Conservation (phyloP, 768 basidiomycete species). For the Candolleomyces eurysporus region DNA sequence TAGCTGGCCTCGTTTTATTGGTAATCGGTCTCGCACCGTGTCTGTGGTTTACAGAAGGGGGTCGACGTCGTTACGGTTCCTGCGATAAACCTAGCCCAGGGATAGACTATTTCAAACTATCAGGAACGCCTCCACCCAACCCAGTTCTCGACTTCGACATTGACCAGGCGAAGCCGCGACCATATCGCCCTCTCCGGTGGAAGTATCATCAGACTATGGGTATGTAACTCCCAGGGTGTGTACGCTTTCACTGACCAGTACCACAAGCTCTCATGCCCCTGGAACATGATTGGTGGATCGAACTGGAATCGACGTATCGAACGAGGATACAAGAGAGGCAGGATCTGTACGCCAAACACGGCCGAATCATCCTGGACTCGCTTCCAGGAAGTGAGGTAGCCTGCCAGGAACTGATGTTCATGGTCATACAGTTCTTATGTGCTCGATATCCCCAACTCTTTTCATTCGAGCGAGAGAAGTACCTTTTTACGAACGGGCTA, state of each 20-base stretch:
- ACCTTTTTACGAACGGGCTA: conserved; percentile 42
- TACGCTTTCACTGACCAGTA: neutral
- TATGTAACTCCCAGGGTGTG: conserved; percentile 18
- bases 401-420: conserved; percentile 52
- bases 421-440: conserved; percentile 55
- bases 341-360: conserved; percentile 35
- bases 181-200: conserved; percentile 58
- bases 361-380: conserved; percentile 40
- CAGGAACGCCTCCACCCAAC: conserved; percentile 41
- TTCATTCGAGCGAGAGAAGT: conserved; percentile 29
- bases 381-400: conserved; percentile 49
- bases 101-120: conserved; percentile 39
- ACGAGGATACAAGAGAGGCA: conserved; percentile 42
- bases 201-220: conserved; percentile 57
- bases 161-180: conserved; percentile 40
- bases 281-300: conserved; percentile 57
- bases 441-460: conserved; percentile 57
- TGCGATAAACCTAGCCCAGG: neutral
- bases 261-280: conserved; percentile 41
- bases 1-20: no score
- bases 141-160: conserved; percentile 44
- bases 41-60: neutral
- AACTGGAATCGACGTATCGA: conserved; percentile 51
- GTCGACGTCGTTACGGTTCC: neutral
- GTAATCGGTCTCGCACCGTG: neutral